phyloP scores from a whole-genome alignment of 129 eudicot genomes.

The Escallonia rubra region DNA sequence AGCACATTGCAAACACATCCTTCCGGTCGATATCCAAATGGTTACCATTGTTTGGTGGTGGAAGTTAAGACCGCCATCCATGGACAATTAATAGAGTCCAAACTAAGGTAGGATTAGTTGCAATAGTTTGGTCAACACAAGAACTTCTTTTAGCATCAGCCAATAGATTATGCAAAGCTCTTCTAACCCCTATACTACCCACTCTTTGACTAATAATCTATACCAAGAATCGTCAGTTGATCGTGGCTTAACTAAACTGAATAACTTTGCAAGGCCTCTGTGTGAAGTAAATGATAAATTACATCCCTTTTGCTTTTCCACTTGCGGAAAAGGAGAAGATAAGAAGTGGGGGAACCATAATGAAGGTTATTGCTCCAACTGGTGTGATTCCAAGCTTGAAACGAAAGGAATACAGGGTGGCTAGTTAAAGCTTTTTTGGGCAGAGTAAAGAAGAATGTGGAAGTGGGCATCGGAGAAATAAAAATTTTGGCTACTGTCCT shows the following conservation, averaged over 20 bases:
- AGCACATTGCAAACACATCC: slow-evolving; percentile 2
- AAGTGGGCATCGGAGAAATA: not conserved
- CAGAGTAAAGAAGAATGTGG: slow-evolving; percentile 1
- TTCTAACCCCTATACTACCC: not conserved
- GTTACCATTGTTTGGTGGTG: not conserved
- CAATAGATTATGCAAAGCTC: not conserved
- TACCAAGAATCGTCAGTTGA: not conserved
- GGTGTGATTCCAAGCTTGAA: slow-evolving; percentile 33
- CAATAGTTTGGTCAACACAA: slow-evolving; percentile 2
- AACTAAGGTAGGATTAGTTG: not conserved
- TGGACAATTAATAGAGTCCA: not conserved
- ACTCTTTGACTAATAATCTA: not conserved
- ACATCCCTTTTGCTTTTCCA: slow-evolving; percentile 1
- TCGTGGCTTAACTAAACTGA: not conserved
- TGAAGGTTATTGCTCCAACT: too few relatives aligned
- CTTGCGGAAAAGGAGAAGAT: slow-evolving; percentile 12
- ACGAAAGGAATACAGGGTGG: slow-evolving; percentile 20
- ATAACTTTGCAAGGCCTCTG: not conserved
- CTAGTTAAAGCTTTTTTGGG: slow-evolving; percentile 4
- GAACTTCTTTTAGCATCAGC: slow-evolving; percentile 2
- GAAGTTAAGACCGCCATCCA: not conserved
- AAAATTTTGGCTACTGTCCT: too few relatives aligned
- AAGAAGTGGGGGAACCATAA: slow-evolving; percentile 10
- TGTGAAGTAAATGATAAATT: not conserved
- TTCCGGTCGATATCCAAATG: not conserved